phyloP scores from a whole-genome alignment of 2,329 filamentous ascomycete genomes.

The Purpureocillium takamizusanense region DNA sequence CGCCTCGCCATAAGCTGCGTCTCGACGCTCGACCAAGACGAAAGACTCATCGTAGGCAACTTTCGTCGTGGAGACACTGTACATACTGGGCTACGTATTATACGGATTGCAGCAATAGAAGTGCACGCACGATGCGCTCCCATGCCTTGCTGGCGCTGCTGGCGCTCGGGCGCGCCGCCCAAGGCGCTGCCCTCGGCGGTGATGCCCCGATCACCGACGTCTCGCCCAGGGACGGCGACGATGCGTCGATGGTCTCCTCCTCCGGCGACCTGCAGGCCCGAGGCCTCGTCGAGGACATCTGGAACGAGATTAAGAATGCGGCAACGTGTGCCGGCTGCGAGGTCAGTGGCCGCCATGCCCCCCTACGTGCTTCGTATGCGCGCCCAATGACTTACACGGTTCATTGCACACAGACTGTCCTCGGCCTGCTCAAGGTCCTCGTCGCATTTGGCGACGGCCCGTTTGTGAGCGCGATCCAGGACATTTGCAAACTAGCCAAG shows the following conservation, averaged over 20 bases:
- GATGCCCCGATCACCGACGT: too few species aligned
- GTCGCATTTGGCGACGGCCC: conserved; percentile 30
- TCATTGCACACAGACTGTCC: conserved; percentile 7
- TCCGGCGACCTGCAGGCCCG: conserved; percentile 6
- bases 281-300: conserved; percentile 11
- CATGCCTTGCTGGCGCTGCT: conserved; percentile 8
- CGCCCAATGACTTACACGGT: too few species aligned
- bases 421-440: conserved; percentile 31
- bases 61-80: too few species aligned
- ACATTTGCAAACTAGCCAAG: conserved; percentile 22
- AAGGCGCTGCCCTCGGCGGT: not conserved
- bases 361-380: not conserved
- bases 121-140: conserved; percentile 10
- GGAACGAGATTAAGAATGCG: conserved; percentile 14
- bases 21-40: too few species aligned
- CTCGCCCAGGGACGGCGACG: conserved; percentile 1
- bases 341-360: conserved; percentile 7
- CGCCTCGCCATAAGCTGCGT: too few species aligned
- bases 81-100: too few species aligned
- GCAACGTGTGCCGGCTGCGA: conserved; percentile 15
- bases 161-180: conserved; percentile 7
- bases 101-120: too few species aligned
- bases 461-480: conserved; percentile 23
- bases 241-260: too few species aligned
- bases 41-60: too few species aligned